Base-by-base conservation (phyloP, 306 rosid genomes). In the Glycine tomentella region DNA sequence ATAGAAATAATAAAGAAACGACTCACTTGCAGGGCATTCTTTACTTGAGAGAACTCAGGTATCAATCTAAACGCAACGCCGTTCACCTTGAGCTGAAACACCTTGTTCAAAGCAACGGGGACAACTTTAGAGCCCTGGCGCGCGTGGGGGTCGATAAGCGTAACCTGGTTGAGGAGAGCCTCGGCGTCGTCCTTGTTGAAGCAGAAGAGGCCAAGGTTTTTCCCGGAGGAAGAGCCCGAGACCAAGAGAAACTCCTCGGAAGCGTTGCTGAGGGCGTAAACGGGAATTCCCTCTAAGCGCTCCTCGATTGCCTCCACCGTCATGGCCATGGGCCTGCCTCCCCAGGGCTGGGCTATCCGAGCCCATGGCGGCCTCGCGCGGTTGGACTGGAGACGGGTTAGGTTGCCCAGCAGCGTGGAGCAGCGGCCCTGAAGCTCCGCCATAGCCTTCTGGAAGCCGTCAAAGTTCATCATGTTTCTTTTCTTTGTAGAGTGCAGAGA, bases 51-150 rank as follows among this genome's bases (percentile, higher is more conserved):
- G 74, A 82, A 86, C 74, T 95, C 97, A 0, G 98, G 98, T 81
- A 95, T 87, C 87, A 95, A 84, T 84, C 98, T 80, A 72, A 95
- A 95, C 42, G 98, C 92, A 8, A 95, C 95, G 31, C 98, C 98
- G 85, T 92, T 63, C 58, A 91, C 91, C 89, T 90, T 91, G 44
- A 92, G 97, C 84, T 95, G 97, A 88, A 95, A 90, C 34, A 92
- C 97, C 97, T 95, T 95, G 57, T 91, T 90, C 16, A 92, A 81
- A 69, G 98, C 97, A 81, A 95, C 92, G 2, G 97, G 87, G 31
- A 95, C 98, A 4, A 95, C 98, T 89, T 88, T 95, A 15, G 97
- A 92, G 40, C 97, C 98, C 9, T 40, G 76, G 11, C 84, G 89
- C 64, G 88, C 79, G 36, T 62, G 75, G 0, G 97, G 97, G 81